Evolutionary conservation across 306 rosid genomes (phyloP).

Genomic region (Medicago arabica): DNA sequence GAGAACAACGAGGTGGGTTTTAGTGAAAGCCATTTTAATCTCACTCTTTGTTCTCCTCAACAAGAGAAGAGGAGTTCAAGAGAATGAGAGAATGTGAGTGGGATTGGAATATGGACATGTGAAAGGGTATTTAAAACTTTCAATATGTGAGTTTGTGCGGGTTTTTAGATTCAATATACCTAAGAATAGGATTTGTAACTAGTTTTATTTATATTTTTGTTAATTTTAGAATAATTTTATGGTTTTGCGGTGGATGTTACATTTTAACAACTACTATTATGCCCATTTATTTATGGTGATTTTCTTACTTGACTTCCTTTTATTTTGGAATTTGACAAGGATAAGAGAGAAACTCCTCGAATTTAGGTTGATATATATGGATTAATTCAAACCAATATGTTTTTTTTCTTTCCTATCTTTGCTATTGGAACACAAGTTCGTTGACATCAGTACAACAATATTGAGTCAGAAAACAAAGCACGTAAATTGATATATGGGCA

Average conservation of each 20-base stretch:
- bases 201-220: neutral
- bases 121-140: neutral
- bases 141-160: neutral
- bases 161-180: neutral
- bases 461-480: too few species aligned
- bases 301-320: neutral
- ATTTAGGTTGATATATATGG: too few species aligned
- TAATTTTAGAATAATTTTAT: slow-evolving; percentile 3
- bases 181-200: neutral
- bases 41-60: neutral
- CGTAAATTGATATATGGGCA: too few species aligned
- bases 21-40: slow-evolving; percentile 4
- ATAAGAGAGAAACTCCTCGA: neutral
- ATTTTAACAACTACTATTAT: neutral
- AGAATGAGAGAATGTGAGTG: neutral
- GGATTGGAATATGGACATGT: neutral
- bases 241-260: neutral
- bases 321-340: neutral
- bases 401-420: too few species aligned
- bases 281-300: neutral
- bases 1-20: neutral
- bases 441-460: too few species aligned
- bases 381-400: too few species aligned
- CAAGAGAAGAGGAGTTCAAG: neutral
- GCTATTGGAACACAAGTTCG: too few species aligned